phyloP scores from a whole-genome alignment of 2,329 filamentous ascomycete species.

The Apiospora aurea region DNA sequence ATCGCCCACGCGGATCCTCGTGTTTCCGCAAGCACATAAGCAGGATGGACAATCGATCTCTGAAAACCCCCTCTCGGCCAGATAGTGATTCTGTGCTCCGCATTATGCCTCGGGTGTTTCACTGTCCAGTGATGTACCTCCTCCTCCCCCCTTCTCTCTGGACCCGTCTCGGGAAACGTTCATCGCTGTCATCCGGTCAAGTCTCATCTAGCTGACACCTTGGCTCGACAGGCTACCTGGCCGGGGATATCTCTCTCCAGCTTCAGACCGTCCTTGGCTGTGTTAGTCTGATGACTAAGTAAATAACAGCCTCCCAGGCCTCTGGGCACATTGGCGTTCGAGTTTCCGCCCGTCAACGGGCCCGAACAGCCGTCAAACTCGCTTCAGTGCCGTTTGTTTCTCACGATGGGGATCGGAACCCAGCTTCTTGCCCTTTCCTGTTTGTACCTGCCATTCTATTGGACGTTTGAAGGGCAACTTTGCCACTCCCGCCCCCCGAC shows the following conservation, averaged over 20 bases:
- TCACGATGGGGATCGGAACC: neutral
- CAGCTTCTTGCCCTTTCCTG: neutral
- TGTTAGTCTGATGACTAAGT: neutral
- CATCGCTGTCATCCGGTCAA: slow-evolving; percentile 10
- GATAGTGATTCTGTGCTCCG: neutral
- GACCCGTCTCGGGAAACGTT: neutral
- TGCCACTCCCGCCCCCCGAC: neutral
- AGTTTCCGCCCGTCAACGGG: neutral
- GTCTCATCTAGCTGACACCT: neutral
- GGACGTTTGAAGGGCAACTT: neutral
- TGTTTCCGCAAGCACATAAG: neutral
- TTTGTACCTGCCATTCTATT: neutral
- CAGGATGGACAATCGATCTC: neutral
- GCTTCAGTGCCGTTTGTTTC: neutral
- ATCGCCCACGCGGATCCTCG: neutral
- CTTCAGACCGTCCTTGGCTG: neutral
- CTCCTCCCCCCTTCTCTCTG: neutral
- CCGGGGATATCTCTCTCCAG: neutral
- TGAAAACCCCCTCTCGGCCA: neutral
- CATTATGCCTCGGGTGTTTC: too few species aligned
- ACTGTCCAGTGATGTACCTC: neutral
- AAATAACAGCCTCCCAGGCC: neutral
- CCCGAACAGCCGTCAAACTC: neutral
- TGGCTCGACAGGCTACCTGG: neutral
- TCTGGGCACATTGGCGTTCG: neutral